Conservation (phyloP, 768 basidiomycete species). For the Leccinellum luteum region DNA sequence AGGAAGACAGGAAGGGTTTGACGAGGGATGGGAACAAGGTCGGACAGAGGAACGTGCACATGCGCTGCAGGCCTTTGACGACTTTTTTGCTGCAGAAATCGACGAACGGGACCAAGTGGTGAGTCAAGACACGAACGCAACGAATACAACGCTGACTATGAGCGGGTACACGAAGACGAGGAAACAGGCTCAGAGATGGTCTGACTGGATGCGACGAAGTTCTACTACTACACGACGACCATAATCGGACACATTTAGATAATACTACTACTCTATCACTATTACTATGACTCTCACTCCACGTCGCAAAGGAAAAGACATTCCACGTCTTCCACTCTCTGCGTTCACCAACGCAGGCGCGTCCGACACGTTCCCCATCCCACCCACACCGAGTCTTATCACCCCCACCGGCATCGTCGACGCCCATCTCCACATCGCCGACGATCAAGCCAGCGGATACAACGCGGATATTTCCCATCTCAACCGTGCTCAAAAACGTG, state of each 20-base stretch:
- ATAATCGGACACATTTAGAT: too few relatives aligned
- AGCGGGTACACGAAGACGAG: conserved; percentile 16
- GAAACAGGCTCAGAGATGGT: conserved; percentile 26
- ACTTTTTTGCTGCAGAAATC: conserved; percentile 48
- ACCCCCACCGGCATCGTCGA: conserved; percentile 67
- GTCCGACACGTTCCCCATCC: conserved; percentile 63
- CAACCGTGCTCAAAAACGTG: conserved; percentile 47
- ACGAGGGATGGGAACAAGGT: conserved; percentile 38
- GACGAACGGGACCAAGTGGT: conserved; percentile 26
- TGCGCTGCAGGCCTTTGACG: conserved; percentile 58
- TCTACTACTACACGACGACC: too few relatives aligned
- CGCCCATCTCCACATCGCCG: conserved; percentile 53
- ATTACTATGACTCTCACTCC: not conserved
- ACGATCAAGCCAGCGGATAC: conserved; percentile 22
- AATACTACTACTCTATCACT: too few relatives aligned
- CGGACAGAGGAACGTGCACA: conserved; percentile 49
- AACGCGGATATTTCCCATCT: conserved; percentile 44
- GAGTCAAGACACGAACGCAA: conserved; percentile 10
- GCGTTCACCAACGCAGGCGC: conserved; percentile 71
- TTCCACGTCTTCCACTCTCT: conserved; percentile 71
- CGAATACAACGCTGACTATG: conserved; percentile 7
- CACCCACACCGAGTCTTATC: conserved; percentile 65
- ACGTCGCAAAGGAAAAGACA: conserved; percentile 57
- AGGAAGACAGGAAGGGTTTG: conserved; percentile 30
- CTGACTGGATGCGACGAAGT: conserved; percentile 26